phyloP scores from a whole-genome alignment of 306 rosid genomes.

The Prosopis cineraria region DNA sequence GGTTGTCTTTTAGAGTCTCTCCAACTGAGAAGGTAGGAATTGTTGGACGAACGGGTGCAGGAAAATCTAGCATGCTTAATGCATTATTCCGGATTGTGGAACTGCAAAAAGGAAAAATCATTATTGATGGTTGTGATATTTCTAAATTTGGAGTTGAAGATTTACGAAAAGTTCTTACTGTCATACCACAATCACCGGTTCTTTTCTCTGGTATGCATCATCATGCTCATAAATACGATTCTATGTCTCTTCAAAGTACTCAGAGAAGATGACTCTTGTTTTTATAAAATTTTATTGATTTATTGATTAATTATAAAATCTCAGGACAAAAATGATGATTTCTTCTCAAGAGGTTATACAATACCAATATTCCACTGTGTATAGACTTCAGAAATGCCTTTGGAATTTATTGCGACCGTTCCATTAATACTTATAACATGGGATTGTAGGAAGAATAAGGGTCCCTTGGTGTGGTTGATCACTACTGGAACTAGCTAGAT shows the following conservation, averaged over 20 bases:
- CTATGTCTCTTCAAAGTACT: neutral
- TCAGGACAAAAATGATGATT: neutral
- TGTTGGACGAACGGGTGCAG: constrained; percentile 97
- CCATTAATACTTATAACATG: neutral
- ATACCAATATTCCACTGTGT: neutral
- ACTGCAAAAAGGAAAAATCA: constrained; percentile 69
- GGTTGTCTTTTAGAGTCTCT: constrained; percentile 62
- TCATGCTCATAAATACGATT: constrained; percentile 4
- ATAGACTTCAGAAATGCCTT: neutral
- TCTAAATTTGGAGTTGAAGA: constrained; percentile 71
- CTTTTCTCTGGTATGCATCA: constrained; percentile 77
- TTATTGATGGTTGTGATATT: constrained; percentile 71
- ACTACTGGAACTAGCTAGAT: neutral
- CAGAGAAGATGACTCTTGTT: neutral
- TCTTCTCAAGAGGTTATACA: neutral
- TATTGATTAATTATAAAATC: constrained; percentile 1
- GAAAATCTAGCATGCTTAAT: constrained; percentile 94
- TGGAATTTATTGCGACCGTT: no score
- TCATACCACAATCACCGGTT: constrained; percentile 92
- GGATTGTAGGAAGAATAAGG: neutral
- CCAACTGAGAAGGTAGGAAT: constrained; percentile 86
- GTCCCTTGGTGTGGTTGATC: neutral
- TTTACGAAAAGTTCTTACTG: constrained; percentile 72
- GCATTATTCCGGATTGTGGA: constrained; percentile 87
- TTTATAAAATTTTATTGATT: neutral